Conservation (phyloP, 306 rosid species). For the Rosa rugosa region DNA sequence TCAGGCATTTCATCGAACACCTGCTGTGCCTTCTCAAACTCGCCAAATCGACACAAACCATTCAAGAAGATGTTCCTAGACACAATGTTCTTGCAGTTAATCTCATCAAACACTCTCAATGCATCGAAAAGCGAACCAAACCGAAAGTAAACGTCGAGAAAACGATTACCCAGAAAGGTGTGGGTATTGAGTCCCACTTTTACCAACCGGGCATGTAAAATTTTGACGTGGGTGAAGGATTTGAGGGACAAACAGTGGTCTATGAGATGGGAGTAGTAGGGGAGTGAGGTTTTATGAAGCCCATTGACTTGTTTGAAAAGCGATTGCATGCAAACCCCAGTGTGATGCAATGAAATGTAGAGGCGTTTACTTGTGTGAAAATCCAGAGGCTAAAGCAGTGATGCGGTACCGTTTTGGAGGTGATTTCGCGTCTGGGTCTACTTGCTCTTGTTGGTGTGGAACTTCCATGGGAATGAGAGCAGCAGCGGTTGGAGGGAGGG, state of each 20-base stretch:
- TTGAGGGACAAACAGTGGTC: conserved; percentile 42
- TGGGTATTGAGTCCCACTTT: conserved; percentile 64
- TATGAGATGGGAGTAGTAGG: conserved; percentile 51
- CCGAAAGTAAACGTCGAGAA: conserved; percentile 50
- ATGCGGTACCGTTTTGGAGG: background rate
- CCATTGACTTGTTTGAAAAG: conserved; percentile 45
- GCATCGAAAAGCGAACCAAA: conserved; percentile 52
- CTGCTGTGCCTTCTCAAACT: conserved; percentile 38
- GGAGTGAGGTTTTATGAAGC: conserved; percentile 36
- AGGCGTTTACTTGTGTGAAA: background rate
- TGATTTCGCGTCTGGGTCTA: background rate
- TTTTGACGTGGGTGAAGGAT: conserved; percentile 37
- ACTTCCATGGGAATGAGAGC: background rate
- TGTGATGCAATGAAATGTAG: background rate
- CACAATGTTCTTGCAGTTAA: conserved; percentile 52
- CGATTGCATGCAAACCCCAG: conserved; percentile 50
- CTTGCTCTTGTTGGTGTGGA: background rate
- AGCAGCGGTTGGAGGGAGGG: background rate
- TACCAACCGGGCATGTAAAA: conserved; percentile 60
- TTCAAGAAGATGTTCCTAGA: conserved; percentile 68
- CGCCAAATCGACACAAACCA: conserved; percentile 50
- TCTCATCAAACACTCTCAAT: conserved; percentile 52
- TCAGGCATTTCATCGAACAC: conserved; percentile 73
- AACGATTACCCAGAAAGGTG: conserved; percentile 72
- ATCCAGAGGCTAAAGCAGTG: background rate